A percentile compares a stretch with the other conserved stretches of the same genome.
Conservation (phyloP, 179 eudicot species). For the Beta macrorhiza region DNA sequence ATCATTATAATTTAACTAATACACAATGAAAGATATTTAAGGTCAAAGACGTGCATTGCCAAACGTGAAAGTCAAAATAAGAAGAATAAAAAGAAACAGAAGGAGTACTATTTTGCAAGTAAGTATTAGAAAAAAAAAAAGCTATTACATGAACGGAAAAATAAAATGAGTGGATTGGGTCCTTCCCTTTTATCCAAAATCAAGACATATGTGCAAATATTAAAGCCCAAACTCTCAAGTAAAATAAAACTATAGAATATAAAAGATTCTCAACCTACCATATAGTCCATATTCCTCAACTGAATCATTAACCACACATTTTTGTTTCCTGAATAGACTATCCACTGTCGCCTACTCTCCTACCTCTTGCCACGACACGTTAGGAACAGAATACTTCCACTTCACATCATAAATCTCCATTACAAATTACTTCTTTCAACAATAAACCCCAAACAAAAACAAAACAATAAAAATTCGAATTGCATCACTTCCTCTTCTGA, state of each 20-base stretch:
- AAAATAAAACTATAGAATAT: background rate
- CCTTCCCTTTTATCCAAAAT: no score
- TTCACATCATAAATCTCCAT: background rate
- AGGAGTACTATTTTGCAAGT: no score
- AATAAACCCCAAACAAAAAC: background rate
- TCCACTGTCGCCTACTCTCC: background rate
- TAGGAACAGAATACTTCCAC: background rate
- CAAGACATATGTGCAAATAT: no score
- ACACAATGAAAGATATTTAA: no score
- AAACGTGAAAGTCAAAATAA: no score
- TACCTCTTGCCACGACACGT: background rate
- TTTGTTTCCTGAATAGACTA: constrained; percentile 10
- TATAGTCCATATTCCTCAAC: background rate
- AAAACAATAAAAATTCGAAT: background rate
- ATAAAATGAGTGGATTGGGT: no score
- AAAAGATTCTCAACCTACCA: constrained; percentile 5
- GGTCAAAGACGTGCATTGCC: no score
- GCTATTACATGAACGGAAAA: no score
- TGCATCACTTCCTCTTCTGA: background rate
- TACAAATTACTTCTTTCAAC: background rate
- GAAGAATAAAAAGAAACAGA: no score
- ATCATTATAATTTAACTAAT: no score
- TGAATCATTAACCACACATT: constrained; percentile 8
- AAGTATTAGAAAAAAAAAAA: no score
- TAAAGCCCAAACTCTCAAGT: no score